Base-by-base conservation (phyloP, 768 basidiomycete species). In the Dictyophora rubrovolvata region DNA sequence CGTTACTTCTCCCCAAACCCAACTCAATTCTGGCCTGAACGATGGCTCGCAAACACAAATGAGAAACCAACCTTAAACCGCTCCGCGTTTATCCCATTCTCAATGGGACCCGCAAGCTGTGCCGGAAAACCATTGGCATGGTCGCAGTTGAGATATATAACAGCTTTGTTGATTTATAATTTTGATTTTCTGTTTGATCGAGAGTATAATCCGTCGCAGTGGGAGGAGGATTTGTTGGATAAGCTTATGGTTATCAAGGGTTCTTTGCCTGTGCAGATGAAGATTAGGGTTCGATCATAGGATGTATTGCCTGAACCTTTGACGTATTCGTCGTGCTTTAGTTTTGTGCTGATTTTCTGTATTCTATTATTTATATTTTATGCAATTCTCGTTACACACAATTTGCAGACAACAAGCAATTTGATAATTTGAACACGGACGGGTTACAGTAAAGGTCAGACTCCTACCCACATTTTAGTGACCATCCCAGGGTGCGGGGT, bases 81-180 rank as follows among this genome's bases (percentile, higher is more conserved):
- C 16, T 12, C 28, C 28, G 74, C 74, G 17, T 77, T 75, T 60
- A 68, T 75, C 22, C 75, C 77, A 0, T 77, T 77, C 63, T 77
- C 76, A 33, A 66, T 69, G 47, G 80, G 81, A 0, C 79, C 79
- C 10, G 72, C 74, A 16, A 78, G 78, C 62, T 82, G 82, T 63
- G 75, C 72, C 11, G 80, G 80, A 18, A 75, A 74, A 64, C 72
- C 75, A 66, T 66, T 78, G 17, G 77, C 77, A 23, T 62, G 67
- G 63, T n/a, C 36, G 17, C 6, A 23, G 9, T 5, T 48, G 55
- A 17, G 22, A n/a, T 34, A 42, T 37, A 48, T 68, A 7, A 72
- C 74, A 69, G 63, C 75, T 14, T 59, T 74, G 7, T 73, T 77
- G 54, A 61, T 79, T 55, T 69, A 69, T 20, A 66, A 62, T 35